Conservation (phyloP, 2,329 filamentous ascomycete species). For the Westerdykella aurantiaca region DNA sequence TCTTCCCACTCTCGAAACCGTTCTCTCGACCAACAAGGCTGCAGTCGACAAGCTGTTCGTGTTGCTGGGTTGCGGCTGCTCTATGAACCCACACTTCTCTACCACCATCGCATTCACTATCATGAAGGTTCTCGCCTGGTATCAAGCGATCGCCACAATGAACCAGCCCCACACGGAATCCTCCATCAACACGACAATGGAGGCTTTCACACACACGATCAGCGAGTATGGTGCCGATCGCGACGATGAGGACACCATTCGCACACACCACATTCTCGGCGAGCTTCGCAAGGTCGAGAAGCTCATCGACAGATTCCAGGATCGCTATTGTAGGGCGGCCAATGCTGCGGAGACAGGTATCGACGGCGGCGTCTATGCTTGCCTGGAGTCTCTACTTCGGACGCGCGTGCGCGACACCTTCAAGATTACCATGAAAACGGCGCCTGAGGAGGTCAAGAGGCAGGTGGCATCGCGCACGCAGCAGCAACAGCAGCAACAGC, state of each 20-base stretch:
- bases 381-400: slow-evolving; percentile 28
- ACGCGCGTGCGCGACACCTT: slow-evolving; percentile 34
- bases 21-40: slow-evolving; percentile 29
- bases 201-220: slow-evolving; percentile 23
- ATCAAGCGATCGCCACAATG: slow-evolving; percentile 29
- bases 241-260: slow-evolving; percentile 28
- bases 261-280: slow-evolving; percentile 28
- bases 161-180: slow-evolving; percentile 14
- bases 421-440: slow-evolving; percentile 32
- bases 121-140: slow-evolving; percentile 34
- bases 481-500: slow-evolving; percentile 10
- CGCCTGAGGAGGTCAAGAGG: slow-evolving; percentile 31
- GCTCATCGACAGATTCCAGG: slow-evolving; percentile 34
- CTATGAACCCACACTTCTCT: slow-evolving; percentile 34
- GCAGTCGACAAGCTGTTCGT: slow-evolving; percentile 31
- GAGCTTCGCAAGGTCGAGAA: slow-evolving; percentile 35
- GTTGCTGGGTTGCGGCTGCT: slow-evolving; percentile 31
- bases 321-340: slow-evolving; percentile 28
- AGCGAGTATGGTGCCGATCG: slow-evolving; percentile 18
- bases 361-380: slow-evolving; percentile 25
- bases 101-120: slow-evolving; percentile 32
- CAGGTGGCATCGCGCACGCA: slow-evolving; percentile 25
- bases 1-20: slow-evolving; percentile 27
- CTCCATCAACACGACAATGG: slow-evolving; percentile 21
- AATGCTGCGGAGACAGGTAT: slow-evolving; percentile 21